Conservation (phyloP, 257 asterid species). For the Solanum medicagineum region DNA sequence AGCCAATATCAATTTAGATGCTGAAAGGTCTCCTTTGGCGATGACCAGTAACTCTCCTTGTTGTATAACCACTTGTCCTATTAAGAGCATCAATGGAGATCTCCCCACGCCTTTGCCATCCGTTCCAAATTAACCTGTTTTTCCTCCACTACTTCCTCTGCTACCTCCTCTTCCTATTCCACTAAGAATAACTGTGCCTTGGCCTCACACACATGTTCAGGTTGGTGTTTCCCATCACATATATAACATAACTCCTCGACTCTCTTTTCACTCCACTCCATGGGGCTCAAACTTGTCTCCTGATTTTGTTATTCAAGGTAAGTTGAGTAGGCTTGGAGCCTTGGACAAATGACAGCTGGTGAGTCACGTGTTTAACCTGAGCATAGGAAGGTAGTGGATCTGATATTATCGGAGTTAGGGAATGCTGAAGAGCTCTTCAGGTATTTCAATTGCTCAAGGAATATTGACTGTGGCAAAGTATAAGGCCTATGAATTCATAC, state of each 20-base stretch:
- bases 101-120: not conserved
- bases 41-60: not conserved
- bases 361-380: not conserved
- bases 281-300: not conserved
- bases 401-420: not conserved
- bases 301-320: not conserved
- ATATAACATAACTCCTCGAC: not conserved
- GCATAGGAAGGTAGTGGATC: not conserved
- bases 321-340: not conserved
- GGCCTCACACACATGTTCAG: not conserved
- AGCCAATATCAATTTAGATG: not conserved
- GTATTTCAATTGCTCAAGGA: not conserved
- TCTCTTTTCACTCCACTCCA: not conserved
- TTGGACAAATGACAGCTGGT: not conserved
- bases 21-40: not conserved
- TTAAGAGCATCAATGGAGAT: not conserved
- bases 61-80: not conserved
- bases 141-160: not conserved
- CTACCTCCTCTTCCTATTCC: not conserved
- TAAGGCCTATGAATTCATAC: not conserved
- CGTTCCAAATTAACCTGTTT: not conserved
- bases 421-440: not conserved
- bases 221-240: not conserved
- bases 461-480: not conserved
- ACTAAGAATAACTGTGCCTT: not conserved